Evolutionary conservation across 139 green algal species (phyloP), one percentile per base, ranked within the genome.

Genomic region (Asterochloris erici): DNA sequence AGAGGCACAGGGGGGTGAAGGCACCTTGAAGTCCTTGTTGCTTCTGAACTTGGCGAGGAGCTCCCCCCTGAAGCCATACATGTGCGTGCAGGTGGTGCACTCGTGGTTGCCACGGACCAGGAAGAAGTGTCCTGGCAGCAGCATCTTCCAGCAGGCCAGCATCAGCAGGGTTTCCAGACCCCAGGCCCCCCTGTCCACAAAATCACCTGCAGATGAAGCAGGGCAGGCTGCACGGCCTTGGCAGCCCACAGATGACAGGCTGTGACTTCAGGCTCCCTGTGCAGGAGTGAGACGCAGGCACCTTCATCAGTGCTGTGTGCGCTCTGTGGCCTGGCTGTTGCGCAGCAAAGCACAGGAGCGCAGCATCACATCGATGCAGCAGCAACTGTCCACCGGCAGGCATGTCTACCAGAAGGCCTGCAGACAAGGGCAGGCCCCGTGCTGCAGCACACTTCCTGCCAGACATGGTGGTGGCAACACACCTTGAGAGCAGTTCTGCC

Each of bases 151-250:
- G 9, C 84, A 79, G 19, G 85, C 73, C 38, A 99, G 84, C 64
- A 96, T 81, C 21, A 91, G 23, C 14, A 99, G 89, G 21, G 91
- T 89, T 87, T 99, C 96, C 23, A 99, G 71, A 21, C 96, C 96
- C 96, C 96, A 99, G 19, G 94, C 91, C 12, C 96, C 96, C 1
- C 96, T 83, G 83, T 98, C 95, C 23, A 98, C 93, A 87, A 91
- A 97, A 82, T 97, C 94, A 15, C 91, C 92, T 85, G 74, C n/a
- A 79, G 10, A 13, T 26, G 15, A 23, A 38, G 1, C 12, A 79
- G 74, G n/a, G 38, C 47, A 14, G 27, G n/a, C n/a, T 79, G 28
- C 12, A 70, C 66, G 24, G 11, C 76, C 23, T 70, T 15, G 70
- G 23, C 71, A 38, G 24, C n/a, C n/a, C 71, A 16, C 23, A 29